Evolutionary conservation across 2,329 filamentous ascomycete genomes (phyloP), one percentile per base, ranked within the genome.

Genomic region (Aureobasidium vineae): DNA sequence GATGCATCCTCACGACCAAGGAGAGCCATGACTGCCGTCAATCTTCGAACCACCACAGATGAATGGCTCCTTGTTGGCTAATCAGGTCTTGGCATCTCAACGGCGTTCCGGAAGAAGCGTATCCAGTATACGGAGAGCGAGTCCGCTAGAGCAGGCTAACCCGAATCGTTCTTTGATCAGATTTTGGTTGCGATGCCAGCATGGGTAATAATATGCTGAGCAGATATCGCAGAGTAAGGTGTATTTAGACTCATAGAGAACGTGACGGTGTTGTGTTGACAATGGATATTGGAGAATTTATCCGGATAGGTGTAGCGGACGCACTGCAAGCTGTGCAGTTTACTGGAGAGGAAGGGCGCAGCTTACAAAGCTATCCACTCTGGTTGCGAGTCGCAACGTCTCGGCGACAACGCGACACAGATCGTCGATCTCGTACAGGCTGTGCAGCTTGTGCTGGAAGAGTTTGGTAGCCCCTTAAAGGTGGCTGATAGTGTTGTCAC

Each of bases 311-410:
- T 23, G 5, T 31, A 31, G 5, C 28, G 28, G 7, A 31, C 28
- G 28, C 28, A 31, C 28, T 31, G 28, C 28, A 31, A 31, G 28
- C 28, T 31, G 38, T 43, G 38, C 23, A n/a, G 13, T 10, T 36
- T 36, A 1, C 33, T 36, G 33, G 28, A 2, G 28, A 45, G 28
- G 16, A 1, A 60, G 41, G 28, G 41, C 56, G 28, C 23, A n/a
- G 56, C 56, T 36, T 47, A 60, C 56, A 45, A 60, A 60, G 8
- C 41, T 47, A 36, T 36, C 56, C 56, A 47, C 41, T 47, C 19
- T 36, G 13, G 47, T 36, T n/a, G 31, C 56, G 16, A 60, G 16
- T 60, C 5, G 41, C 56, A 45, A 60, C 40, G 56, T 36, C 36
- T 47, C 40, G 23, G 38, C 26, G 10, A 33, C 16, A 47, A 5